Evolutionary conservation across 768 basidiomycete genomes (phyloP).

Genomic region (Termitomyces sp.): DNA sequence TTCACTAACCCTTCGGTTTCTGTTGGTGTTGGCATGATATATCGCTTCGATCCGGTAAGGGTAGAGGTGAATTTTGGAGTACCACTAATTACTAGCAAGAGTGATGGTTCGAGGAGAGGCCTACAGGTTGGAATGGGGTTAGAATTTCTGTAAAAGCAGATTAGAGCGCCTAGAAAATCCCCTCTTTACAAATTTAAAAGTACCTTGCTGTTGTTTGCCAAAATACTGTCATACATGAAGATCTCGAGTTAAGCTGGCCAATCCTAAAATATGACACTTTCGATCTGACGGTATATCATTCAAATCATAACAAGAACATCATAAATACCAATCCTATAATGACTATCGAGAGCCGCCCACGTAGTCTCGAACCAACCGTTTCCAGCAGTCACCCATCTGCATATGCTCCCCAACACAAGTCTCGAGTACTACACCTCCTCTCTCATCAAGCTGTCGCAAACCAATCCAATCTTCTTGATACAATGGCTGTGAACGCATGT

Average conservation of each 20-base stretch:
- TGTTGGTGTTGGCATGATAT: conserved; percentile 80
- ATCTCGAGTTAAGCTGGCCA: neutral
- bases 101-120: conserved; percentile 66
- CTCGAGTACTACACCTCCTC: conserved; percentile 53
- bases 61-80: conserved; percentile 88
- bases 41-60: conserved; percentile 79
- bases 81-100: conserved; percentile 66
- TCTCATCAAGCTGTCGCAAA: conserved; percentile 64
- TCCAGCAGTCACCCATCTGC: conserved; percentile 65
- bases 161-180: neutral
- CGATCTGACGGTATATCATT: no score
- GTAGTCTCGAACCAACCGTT: conserved; percentile 43
- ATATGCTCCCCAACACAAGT: conserved; percentile 77
- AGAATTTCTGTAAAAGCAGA: conserved; percentile 42
- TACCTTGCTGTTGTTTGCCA: neutral
- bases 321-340: no score
- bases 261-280: no score
- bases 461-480: conserved; percentile 85
- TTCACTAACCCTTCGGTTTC: conserved; percentile 66
- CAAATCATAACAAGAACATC: neutral
- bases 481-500: conserved; percentile 70
- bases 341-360: conserved; percentile 25
- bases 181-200: neutral
- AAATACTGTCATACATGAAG: neutral
- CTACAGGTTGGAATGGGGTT: conserved; percentile 80